A percentile compares a stretch with the other conserved stretches of the same genome.
phyloP scores from a whole-genome alignment of 441 rosid genomes.

The Erodium chrysanthum region DNA sequence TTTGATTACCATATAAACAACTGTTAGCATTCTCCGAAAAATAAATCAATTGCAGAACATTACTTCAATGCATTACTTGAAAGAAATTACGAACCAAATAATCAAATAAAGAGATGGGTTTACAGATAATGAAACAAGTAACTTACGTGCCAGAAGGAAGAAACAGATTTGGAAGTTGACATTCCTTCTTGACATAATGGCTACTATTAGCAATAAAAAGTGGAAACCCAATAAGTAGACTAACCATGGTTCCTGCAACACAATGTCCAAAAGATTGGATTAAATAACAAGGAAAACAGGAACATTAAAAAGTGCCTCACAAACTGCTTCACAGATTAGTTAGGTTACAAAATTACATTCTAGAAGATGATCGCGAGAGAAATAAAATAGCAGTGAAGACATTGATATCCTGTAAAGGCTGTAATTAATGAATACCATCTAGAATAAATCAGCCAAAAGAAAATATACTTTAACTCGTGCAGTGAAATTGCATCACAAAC shows the following conservation, averaged over 20 bases:
- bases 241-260: constrained; percentile 69
- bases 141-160: constrained; percentile 74
- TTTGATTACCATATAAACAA: background rate
- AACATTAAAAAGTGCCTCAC: constrained; percentile 3
- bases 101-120: background rate
- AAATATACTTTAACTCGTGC: background rate
- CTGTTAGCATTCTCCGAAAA: background rate
- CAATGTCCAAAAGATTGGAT: background rate
- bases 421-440: too few species aligned
- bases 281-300: background rate
- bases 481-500: too few species aligned
- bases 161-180: constrained; percentile 74
- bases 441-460: background rate
- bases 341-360: background rate
- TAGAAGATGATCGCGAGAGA: background rate
- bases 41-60: background rate
- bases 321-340: background rate
- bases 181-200: constrained; percentile 49
- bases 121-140: background rate
- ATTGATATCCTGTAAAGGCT: background rate
- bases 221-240: constrained; percentile 59
- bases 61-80: background rate
- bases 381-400: background rate
- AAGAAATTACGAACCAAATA: background rate
- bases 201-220: constrained; percentile 40